Percentiles rank a stretch among this genome's conserved stretches.
These are phyloP conservation scores for Copromyces sp. DNA, from an alignment of 495 filamentous ascomycete species.

Conservation along the genomic window DNA sequence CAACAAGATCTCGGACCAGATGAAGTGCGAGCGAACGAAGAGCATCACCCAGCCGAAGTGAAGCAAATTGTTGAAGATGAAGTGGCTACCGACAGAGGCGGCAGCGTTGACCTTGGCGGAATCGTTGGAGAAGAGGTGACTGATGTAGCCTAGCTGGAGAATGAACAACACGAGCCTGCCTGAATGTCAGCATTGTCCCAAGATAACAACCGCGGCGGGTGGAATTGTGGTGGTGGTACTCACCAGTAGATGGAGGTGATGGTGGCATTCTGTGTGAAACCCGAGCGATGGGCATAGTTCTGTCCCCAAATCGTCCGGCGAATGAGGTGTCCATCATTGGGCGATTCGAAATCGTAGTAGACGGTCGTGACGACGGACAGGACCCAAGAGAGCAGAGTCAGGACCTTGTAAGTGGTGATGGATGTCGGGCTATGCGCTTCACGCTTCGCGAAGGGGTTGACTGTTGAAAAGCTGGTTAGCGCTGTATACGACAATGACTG, in stretches of 20 bases:
- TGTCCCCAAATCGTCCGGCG: conserved; percentile 57
- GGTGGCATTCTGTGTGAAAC: conserved; percentile 63
- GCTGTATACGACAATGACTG: not conserved
- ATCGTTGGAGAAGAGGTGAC: conserved; percentile 61
- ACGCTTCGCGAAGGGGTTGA: conserved; percentile 58
- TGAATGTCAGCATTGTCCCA: not conserved
- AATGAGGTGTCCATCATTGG: conserved; percentile 46
- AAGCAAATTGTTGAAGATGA: conserved; percentile 76
- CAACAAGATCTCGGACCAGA: conserved; percentile 62
- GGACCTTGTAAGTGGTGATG: conserved; percentile 48
- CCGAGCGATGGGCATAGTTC: conserved; percentile 52
- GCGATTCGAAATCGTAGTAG: conserved; percentile 56
- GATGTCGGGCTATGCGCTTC: conserved; percentile 46
- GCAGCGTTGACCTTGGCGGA: conserved; percentile 52
- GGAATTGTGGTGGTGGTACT: conserved; percentile 1
- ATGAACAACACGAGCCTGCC: conserved; percentile 62
- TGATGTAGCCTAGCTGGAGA: conserved; percentile 64
- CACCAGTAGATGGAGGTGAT: conserved; percentile 75
- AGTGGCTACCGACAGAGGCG: conserved; percentile 69
- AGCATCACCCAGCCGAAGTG: conserved; percentile 70
- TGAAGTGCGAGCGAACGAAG: conserved; percentile 64
- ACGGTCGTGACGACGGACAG: conserved; percentile 56
- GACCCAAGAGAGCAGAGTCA: conserved; percentile 62
- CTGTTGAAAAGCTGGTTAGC: conserved; percentile 17
- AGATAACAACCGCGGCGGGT: not conserved